Conservation (phyloP, 352 stramenopile genomes). For the Phytophthora fragariae region DNA sequence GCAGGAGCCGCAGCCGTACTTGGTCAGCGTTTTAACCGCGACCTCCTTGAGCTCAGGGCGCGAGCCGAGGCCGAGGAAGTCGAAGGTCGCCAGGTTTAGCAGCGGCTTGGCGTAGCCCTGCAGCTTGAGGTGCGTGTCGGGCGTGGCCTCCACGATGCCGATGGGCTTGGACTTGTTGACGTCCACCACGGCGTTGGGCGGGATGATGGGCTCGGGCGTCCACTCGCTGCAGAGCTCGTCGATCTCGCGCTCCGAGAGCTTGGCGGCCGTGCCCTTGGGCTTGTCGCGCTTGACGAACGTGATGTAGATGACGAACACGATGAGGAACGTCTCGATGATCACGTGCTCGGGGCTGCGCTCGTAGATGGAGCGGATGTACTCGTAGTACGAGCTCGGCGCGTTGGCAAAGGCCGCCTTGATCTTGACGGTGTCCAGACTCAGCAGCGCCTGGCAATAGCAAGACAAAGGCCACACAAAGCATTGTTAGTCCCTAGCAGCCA, state of each 20-base stretch:
- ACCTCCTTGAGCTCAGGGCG: conserved; percentile 90
- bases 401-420: conserved; percentile 71
- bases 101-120: conserved; percentile 71
- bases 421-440: conserved; percentile 65
- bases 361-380: conserved; percentile 88
- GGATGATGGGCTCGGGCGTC: conserved; percentile 89
- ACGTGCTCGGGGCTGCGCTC: conserved; percentile 93
- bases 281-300: conserved; percentile 89
- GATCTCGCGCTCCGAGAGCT: conserved; percentile 89
- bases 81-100: conserved; percentile 97
- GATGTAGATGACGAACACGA: conserved; percentile 96
- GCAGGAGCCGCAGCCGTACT: conserved; percentile 98
- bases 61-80: conserved; percentile 95
- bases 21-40: conserved; percentile 90
- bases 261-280: conserved; percentile 56
- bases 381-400: conserved; percentile 75
- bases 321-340: conserved; percentile 97
- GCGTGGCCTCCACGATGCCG: conserved; percentile 82
- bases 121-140: conserved; percentile 86
- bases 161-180: conserved; percentile 53
- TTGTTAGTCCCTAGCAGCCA: background rate
- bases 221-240: conserved; percentile 93
- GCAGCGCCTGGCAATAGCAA: conserved; percentile 49
- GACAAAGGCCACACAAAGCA: too few species aligned
- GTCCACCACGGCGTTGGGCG: conserved; percentile 46